phyloP scores from a whole-genome alignment of 164 flowering plant species.

The grape (Vitis vinifera) region ASM3070453v1 NC_081820.1:19136001-19136500 shows the following conservation, averaged over 20 bases:
- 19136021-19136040: background rate
- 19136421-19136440: slow-evolving; percentile 42
- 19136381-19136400: background rate
- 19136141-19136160: slow-evolving; percentile 5
- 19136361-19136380: too few relatives aligned
- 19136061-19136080: slow-evolving; percentile 17
- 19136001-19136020: background rate
- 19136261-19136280: slow-evolving; percentile 40
- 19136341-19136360: background rate
- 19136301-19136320: background rate
- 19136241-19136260: slow-evolving; percentile 50
- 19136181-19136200: too few relatives aligned
- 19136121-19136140: slow-evolving; percentile 63
- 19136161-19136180: background rate
- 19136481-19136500: slow-evolving; percentile 11
- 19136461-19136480: slow-evolving; percentile 67
- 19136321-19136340: background rate
- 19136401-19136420: slow-evolving; percentile 38
- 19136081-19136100: slow-evolving; percentile 30
- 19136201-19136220: background rate
- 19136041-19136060: slow-evolving; percentile 15
- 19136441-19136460: slow-evolving; percentile 47
- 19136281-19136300: slow-evolving; percentile 44
- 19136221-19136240: slow-evolving; percentile 56
- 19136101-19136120: slow-evolving; percentile 37